Conservation (phyloP, 371 early-diverging fungal species). For the Mucor lusitanicus region DNA sequence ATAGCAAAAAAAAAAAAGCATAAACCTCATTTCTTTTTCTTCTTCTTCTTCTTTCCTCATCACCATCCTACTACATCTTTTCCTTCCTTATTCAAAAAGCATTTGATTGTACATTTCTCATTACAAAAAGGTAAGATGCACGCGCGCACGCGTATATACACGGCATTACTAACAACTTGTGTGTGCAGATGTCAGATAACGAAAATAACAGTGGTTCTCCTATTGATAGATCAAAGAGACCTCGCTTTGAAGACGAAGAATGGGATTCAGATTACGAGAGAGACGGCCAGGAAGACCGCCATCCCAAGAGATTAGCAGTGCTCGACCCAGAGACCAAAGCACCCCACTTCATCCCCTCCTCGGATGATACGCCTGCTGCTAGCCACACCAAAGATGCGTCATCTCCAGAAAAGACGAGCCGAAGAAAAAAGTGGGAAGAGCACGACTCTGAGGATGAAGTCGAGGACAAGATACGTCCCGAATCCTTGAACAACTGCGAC, state of each 20-base stretch:
- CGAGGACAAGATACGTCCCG: not conserved
- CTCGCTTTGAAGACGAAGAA: constrained; percentile 48
- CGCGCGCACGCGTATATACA: too few relatives aligned
- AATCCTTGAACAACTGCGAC: not conserved
- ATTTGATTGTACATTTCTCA: not conserved
- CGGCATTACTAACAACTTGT: too few relatives aligned
- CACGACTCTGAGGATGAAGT: constrained; percentile 13
- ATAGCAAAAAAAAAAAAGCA: not conserved
- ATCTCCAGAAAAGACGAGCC: constrained; percentile 16
- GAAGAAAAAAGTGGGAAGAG: constrained; percentile 18
- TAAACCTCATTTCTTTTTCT: not conserved
- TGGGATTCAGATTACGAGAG: constrained; percentile 40
- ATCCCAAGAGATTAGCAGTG: constrained; percentile 49
- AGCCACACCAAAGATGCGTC: constrained; percentile 12
- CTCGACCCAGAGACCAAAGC: constrained; percentile 54
- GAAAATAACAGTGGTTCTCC: constrained; percentile 35
- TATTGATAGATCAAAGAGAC: constrained; percentile 48
- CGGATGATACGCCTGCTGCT: constrained; percentile 7
- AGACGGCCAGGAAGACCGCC: constrained; percentile 42
- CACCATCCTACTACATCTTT: not conserved
- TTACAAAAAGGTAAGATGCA: not conserved
- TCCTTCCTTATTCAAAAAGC: not conserved
- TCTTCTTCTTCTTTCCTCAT: constrained; percentile 1
- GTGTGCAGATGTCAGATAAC: constrained; percentile 24
- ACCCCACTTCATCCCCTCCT: constrained; percentile 44